These are phyloP conservation scores for Neurospora sp. DNA, from an alignment of 2,329 filamentous ascomycete genomes.

Conservation along the genomic window DNA sequence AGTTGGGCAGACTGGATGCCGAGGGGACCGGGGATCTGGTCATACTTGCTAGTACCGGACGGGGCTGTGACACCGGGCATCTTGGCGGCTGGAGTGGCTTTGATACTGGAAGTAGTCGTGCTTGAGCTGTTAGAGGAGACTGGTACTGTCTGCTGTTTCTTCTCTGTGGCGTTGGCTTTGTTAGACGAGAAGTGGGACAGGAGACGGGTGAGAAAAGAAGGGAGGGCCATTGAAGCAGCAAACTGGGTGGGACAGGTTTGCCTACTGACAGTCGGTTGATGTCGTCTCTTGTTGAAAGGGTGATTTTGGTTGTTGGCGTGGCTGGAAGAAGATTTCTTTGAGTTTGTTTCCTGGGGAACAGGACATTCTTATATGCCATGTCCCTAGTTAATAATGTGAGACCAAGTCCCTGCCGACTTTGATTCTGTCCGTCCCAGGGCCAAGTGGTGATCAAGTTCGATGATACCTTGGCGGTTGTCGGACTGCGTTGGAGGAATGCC, in stretches of 20 bases:
- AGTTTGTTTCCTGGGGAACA: neutral
- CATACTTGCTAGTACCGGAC: constrained; percentile 19
- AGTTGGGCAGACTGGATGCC: constrained; percentile 20
- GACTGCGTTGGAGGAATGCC: constrained; percentile 21
- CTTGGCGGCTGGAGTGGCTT: constrained; percentile 6
- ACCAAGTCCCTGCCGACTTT: neutral
- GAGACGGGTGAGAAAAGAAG: constrained; percentile 14
- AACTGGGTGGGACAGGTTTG: neutral
- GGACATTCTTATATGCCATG: neutral
- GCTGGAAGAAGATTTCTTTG: neutral
- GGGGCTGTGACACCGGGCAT: constrained; percentile 15
- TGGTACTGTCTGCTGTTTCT: constrained; percentile 5
- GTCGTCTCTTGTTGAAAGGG: neutral
- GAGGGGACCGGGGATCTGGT: constrained; percentile 23
- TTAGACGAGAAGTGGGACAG: constrained; percentile 13
- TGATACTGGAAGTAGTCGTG: constrained; percentile 3
- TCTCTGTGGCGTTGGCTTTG: constrained; percentile 7
- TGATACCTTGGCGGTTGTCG: constrained; percentile 11
- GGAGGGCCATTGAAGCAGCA: constrained; percentile 10
- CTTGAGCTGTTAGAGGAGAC: constrained; percentile 4
- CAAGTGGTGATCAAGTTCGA: neutral
- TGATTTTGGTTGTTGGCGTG: neutral
- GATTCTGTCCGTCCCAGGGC: neutral
- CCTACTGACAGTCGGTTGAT: neutral
- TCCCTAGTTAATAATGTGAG: neutral